Percentiles rank a stretch among this genome's conserved stretches.
phyloP scores from a whole-genome alignment of 2,329 filamentous ascomycete species.

The Calcarisporium arbuscula region DNA sequence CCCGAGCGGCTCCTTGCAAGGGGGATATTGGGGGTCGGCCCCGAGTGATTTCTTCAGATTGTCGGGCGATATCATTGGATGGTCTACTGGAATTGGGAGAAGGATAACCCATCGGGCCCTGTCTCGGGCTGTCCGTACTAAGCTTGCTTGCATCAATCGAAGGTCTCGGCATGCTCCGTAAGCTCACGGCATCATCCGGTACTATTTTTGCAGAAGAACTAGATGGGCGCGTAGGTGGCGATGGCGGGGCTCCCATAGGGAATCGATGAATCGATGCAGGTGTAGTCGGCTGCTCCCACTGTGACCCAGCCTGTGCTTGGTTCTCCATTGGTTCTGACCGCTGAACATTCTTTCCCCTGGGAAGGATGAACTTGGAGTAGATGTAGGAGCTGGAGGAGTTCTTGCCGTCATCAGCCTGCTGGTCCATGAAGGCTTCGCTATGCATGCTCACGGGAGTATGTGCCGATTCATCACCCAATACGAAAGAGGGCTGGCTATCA shows the following conservation, averaged over 20 bases:
- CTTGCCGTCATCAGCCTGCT: slow-evolving; percentile 36
- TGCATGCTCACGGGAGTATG: slow-evolving; percentile 68
- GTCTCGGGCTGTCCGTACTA: slow-evolving; percentile 36
- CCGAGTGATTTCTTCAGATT: slow-evolving; percentile 43
- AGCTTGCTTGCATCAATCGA: slow-evolving; percentile 45
- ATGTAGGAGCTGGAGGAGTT: slow-evolving; percentile 67
- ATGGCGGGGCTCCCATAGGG: slow-evolving; percentile 47
- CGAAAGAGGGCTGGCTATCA: slow-evolving; percentile 60
- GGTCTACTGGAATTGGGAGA: slow-evolving; percentile 39
- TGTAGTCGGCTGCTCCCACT: slow-evolving; percentile 53
- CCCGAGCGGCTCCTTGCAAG: slow-evolving; percentile 31
- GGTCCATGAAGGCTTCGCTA: slow-evolving; percentile 60
- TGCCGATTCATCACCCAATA: slow-evolving; percentile 56
- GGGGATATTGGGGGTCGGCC: slow-evolving; percentile 36
- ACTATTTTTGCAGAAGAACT: slow-evolving; percentile 42
- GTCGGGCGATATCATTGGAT: slow-evolving; percentile 36
- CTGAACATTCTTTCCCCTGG: slow-evolving; percentile 73
- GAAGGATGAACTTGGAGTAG: slow-evolving; percentile 78
- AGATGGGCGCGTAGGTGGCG: slow-evolving; percentile 53
- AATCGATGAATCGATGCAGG: slow-evolving; percentile 36
- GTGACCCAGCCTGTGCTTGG: slow-evolving; percentile 46
- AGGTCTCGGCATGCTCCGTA: slow-evolving; percentile 32
- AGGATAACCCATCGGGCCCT: slow-evolving; percentile 31
- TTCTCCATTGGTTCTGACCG: slow-evolving; percentile 56
- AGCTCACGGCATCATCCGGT: slow-evolving; percentile 29